Evolutionary conservation across 305 asterid species (phyloP).

Genomic region (Fraxinus nigra): DNA sequence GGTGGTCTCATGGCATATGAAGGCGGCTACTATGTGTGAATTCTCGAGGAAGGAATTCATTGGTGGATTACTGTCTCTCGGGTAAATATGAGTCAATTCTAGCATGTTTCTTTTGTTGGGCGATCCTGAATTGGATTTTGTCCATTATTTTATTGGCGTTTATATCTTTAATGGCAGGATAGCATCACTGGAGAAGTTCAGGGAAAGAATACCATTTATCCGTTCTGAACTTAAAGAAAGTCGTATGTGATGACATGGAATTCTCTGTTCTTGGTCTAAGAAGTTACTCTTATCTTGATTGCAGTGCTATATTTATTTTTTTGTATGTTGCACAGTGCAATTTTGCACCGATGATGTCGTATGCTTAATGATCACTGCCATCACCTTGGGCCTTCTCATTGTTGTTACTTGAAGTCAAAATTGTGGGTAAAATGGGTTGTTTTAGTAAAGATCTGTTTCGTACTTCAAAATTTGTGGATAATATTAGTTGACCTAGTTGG

Average conservation of each 20-base stretch:
- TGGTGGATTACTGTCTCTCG: slow-evolving; percentile 88
- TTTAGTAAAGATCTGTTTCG: slow-evolving; percentile 1
- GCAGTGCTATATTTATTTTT: not conserved
- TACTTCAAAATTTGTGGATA: not conserved
- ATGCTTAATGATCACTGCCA: slow-evolving; percentile 16
- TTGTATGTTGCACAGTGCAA: not conserved
- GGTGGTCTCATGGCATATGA: slow-evolving; percentile 99
- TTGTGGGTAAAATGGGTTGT: slow-evolving; percentile 2
- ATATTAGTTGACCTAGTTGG: not conserved
- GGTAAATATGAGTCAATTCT: slow-evolving; percentile 45
- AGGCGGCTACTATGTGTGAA: slow-evolving; percentile 99
- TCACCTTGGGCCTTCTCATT: not conserved
- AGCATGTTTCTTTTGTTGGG: slow-evolving; percentile 8
- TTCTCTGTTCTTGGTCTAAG: not conserved
- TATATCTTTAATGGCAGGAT: slow-evolving; percentile 54
- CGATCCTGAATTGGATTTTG: slow-evolving; percentile 16
- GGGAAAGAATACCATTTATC: slow-evolving; percentile 84
- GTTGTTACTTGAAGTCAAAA: not conserved
- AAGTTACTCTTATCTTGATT: not conserved
- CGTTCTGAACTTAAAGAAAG: slow-evolving; percentile 94
- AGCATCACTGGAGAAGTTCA: slow-evolving; percentile 86
- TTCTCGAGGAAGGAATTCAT: slow-evolving; percentile 93
- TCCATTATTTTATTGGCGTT: slow-evolving; percentile 15
- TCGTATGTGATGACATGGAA: slow-evolving; percentile 57
- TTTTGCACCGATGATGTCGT: slow-evolving; percentile 1